Base-by-base conservation (phyloP, 306 rosid species). In the Cucumis melo region DNA sequence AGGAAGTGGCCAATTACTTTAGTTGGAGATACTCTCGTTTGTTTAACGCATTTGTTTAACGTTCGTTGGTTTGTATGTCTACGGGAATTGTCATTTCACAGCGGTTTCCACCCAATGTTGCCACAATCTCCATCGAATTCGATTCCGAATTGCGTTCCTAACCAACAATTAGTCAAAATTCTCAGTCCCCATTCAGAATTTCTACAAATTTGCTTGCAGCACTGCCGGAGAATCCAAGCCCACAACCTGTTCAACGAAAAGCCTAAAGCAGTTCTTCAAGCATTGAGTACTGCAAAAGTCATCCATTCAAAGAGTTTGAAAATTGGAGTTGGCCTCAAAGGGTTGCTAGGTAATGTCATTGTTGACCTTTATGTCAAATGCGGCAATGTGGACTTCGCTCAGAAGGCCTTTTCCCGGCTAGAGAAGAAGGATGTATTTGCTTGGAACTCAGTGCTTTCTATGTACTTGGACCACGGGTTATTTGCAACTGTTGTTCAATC, bases 371-470 rank as follows among this genome's bases (percentile, higher is more conserved):
- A 88, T 81, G 86, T 88, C 51, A 88, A 88, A 79, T 83, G 89
- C 56, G 85, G 88, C 65, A 78, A 85, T 48, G 72, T 82, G 60
- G 81, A 38, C 39, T 81, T 62, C 50, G 88, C 92, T 11, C 82
- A 82, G 76, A 83, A 78, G 75, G 87, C 85, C 36, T 90, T 90
- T 84, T 66, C 78, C 68, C 79, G 50, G 80, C 85, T 90, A 53
- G 87, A 86, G 73, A 62, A 73, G n/a, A 83, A 79, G 77, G 89
- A 82, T n/a, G 86, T 90, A 38, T 83, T 78, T 78, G 83, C 87
- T 61, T 87, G 90, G 85, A 90, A 92, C 80, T 90, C 96, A 6
- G 58, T 92, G 62, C 78, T 92, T 65, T 88, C 87, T 34, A 73
- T 83, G 84, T 82, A 87, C 83, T 88, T 88, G 0, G 78, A 70